These are phyloP conservation scores for Guyanaporus albipodus DNA, from an alignment of 768 basidiomycete species.

Conservation along the genomic window DNA sequence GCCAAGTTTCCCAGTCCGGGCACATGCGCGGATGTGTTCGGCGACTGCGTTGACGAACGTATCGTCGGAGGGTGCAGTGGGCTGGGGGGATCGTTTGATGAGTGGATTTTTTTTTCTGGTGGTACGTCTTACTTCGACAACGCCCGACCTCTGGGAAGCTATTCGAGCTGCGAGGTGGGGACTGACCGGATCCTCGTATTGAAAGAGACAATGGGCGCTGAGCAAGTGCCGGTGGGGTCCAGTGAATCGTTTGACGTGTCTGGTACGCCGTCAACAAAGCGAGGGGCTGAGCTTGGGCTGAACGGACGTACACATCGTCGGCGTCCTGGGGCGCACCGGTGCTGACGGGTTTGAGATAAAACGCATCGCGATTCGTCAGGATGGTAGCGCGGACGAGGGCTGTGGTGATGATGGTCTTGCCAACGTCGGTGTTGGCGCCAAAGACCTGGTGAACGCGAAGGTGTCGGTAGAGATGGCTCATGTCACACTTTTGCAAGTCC, in stretches of 20 bases:
- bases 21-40: conserved; percentile 54
- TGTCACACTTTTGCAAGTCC: conserved; percentile 35
- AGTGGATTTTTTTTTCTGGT: neutral
- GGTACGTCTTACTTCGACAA: conserved; percentile 27
- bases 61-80: conserved; percentile 52
- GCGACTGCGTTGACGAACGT: conserved; percentile 64
- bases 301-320: conserved; percentile 69
- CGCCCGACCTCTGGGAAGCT: conserved; percentile 32
- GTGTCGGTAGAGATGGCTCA: conserved; percentile 83
- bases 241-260: conserved; percentile 61
- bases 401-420: conserved; percentile 88
- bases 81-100: conserved; percentile 19
- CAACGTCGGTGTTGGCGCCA: conserved; percentile 95
- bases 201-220: conserved; percentile 69
- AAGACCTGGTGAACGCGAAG: conserved; percentile 88
- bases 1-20: conserved; percentile 31
- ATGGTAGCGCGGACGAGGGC: conserved; percentile 82
- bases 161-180: conserved; percentile 82
- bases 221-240: conserved; percentile 41
- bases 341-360: conserved; percentile 88
- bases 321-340: conserved; percentile 79
- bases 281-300: neutral
- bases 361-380: conserved; percentile 44
- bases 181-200: conserved; percentile 85
- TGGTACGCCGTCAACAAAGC: conserved; percentile 27